Percentiles rank a stretch among this genome's conserved stretches.
Conservation (phyloP, 208 protist species). For the Histomonas meleagridis region DNA sequence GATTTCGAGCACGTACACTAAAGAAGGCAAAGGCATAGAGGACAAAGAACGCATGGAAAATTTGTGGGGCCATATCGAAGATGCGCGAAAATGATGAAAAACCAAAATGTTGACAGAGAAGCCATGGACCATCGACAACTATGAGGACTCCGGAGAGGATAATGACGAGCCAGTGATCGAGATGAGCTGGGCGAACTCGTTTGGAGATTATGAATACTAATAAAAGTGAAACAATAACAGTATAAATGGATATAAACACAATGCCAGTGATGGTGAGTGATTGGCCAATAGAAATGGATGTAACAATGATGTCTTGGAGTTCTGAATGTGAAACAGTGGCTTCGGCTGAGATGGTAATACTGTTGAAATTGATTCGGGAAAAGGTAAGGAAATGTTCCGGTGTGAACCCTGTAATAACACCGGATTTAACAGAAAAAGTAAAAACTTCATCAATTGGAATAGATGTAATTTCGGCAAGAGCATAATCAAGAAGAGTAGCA, state of each 20-base stretch:
- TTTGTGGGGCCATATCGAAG: neutral
- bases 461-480: too few relatives aligned
- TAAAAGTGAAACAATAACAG: neutral
- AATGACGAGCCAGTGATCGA: neutral
- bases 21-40: neutral
- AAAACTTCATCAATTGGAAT: too few relatives aligned
- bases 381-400: too few relatives aligned
- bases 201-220: neutral
- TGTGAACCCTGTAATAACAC: too few relatives aligned
- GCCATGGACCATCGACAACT: constrained; percentile 6
- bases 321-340: too few relatives aligned
- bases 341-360: too few relatives aligned
- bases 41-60: constrained; percentile 3
- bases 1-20: neutral
- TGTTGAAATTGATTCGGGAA: too few relatives aligned
- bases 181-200: neutral
- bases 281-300: neutral
- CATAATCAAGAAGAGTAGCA: too few relatives aligned
- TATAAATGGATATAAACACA: neutral
- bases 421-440: too few relatives aligned
- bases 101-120: neutral
- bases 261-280: neutral
- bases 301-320: too few relatives aligned
- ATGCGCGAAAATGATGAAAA: neutral
- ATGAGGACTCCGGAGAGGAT: neutral